Base-by-base conservation (phyloP, 2,329 filamentous ascomycete species). In the Ophiostoma quercus region DNA sequence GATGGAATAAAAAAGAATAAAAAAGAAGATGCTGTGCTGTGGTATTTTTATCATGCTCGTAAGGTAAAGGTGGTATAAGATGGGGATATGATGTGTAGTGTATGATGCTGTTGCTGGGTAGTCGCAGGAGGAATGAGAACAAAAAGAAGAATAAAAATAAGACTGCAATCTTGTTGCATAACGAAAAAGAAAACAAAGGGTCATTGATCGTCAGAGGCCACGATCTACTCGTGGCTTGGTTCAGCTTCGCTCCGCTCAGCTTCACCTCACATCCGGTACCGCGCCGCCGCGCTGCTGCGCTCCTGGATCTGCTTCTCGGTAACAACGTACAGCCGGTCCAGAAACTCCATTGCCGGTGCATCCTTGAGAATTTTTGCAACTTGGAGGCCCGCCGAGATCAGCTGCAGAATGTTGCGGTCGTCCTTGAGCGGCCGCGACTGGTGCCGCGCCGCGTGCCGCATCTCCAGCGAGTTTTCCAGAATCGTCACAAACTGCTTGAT, bases 401-500 rank as follows among this genome's bases (percentile, higher is more conserved):
- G 85, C 81, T 96, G 92, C 71, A 96, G 84, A 73, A 96, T 92
- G 78, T 95, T 94, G 75, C 92, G 86, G 80, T 96, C 92, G 81
- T 96, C 92, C 82, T 94, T 95, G 73, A 94, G 84, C 25, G 91
- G 91, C 72, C 92, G 87, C 73, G 88, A 91, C 79, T 94, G 91
- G 80, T 94, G 90, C 79, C 92, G 93, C 67, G 91, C 90, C 71
- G 91, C 90, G 78, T 94, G 91, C 73, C 92, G 85, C 91, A 94
- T 94, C 81, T 94, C 92, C 76, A 96, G 82, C 66, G 91, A 94
- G 79, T 95, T 96, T 77, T 96, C 92, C 75, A 96, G 81, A 39
- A 95, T 91, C 60, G 92, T 95, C 74, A 95, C 90, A 79, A 96
- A 88, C 79, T 95, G 92, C 81, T 94, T 95, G 80, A 96, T 96